Percentiles rank a stretch among this genome's conserved stretches.
phyloP scores from a whole-genome alignment of 352 stramenopile genomes.

The Chrysophaeum taylorii region DNA sequence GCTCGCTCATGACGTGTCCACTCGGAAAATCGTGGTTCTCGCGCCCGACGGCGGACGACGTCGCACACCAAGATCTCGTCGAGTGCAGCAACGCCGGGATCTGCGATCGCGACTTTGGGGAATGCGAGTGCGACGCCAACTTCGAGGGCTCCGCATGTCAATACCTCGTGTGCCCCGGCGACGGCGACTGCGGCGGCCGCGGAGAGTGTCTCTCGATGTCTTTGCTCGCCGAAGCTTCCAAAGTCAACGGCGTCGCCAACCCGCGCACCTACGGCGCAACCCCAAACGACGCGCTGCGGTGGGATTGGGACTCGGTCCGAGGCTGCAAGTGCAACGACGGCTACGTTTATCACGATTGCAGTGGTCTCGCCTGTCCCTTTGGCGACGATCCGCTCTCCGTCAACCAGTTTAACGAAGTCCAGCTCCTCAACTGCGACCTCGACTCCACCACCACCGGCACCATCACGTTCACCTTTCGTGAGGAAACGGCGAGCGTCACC shows the following conservation, averaged over 20 bases:
- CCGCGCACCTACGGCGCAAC: conserved; percentile 47
- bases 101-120: conserved; percentile 58
- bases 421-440: conserved; percentile 61
- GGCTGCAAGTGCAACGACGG: conserved; percentile 71
- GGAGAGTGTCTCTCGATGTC: conserved; percentile 38
- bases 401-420: conserved; percentile 64
- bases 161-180: conserved; percentile 39
- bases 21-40: conserved; percentile 49
- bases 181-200: conserved; percentile 34
- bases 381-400: conserved; percentile 73
- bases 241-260: conserved; percentile 43
- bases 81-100: conserved; percentile 69
- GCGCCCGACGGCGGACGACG: conserved; percentile 38
- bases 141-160: conserved; percentile 67
- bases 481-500: conserved; percentile 56
- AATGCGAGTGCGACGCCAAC: conserved; percentile 65
- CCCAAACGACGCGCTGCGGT: conserved; percentile 49
- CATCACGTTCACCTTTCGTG: conserved; percentile 69
- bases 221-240: conserved; percentile 25
- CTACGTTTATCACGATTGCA: conserved; percentile 66
- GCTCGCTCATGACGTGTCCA: conserved; percentile 62
- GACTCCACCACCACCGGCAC: conserved; percentile 37
- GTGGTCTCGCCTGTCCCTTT: conserved; percentile 54
- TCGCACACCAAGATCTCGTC: conserved; percentile 50
- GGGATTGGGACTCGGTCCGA: conserved; percentile 54